Evolutionary conservation across 2,329 filamentous ascomycete species (phyloP), one percentile per base, ranked within the genome.

Genomic region (Cadophora malorum): DNA sequence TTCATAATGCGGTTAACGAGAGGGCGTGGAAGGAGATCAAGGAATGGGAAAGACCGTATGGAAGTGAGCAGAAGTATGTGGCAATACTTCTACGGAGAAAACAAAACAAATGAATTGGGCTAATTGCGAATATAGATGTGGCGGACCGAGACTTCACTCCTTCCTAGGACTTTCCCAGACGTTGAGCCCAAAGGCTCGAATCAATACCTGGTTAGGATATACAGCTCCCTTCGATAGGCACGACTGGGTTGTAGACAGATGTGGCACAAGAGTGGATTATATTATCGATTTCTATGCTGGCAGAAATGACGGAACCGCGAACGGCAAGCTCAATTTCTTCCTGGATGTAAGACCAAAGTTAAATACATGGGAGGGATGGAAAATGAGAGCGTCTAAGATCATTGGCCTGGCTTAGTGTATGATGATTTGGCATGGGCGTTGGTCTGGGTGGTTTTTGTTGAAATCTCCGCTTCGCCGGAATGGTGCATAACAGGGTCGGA

Each of bases 1-100:
- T 98, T 75, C 96, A 99, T 82, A 99, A 99, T 79, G 96, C 96
- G 55, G 96, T 99, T 70, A 99, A 99, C 80, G 96, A 99, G 85
- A 86, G 93, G 52, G 96, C 96, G 0, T 99, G 96, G 96, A 85
- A 88, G 70, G 92, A 98, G 81, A 98, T 99, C 72, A 88, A 92
- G 74, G 83, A 87, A 55, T 99, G 96, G 96, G 96, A 99, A 81
- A 84, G 83, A 53, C 91, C 90, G 0, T 92, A 87, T 68, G 73
- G 82, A 81, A 79, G 86, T 67, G 79, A 82, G 47, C 82, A 91
- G 73, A 81, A 86, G 86, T 89, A 80, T 71, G 82, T 68, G 52
- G 35, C 63, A 10, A 3, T 45, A 12, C 19, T 1, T 41, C 9
- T 38, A 9, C 31, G 21, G 28, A n/a, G n/a, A n/a, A n/a, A n/a